A percentile compares a stretch with the other conserved stretches of the same genome.
Conservation (phyloP, 2,329 filamentous ascomycete species). For the Aspergillus eucalypticola region DNA sequence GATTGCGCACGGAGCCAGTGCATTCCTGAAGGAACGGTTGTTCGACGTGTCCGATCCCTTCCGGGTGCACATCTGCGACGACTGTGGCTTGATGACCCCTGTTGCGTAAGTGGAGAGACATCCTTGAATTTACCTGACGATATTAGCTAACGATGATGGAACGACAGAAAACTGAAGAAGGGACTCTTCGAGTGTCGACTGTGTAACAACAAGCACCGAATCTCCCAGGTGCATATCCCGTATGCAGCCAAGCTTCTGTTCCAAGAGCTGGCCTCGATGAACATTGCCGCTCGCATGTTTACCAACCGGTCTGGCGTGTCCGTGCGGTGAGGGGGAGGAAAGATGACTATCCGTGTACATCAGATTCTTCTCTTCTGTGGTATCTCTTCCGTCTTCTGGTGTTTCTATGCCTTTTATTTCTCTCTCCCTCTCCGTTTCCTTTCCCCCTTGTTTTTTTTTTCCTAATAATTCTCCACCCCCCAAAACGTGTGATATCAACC, state of each 20-base stretch:
- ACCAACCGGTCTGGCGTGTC: slow-evolving; percentile 62
- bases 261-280: slow-evolving; percentile 97
- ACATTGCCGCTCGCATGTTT: slow-evolving; percentile 97
- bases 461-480: slow-evolving; percentile 8
- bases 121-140: neutral
- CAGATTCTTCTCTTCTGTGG: slow-evolving; percentile 4
- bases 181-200: slow-evolving; percentile 95
- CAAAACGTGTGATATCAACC: slow-evolving; percentile 19
- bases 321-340: slow-evolving; percentile 35
- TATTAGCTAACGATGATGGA: slow-evolving; percentile 28
- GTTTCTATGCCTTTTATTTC: neutral
- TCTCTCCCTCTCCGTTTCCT: neutral
- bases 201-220: slow-evolving; percentile 99
- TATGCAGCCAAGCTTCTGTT: slow-evolving; percentile 98
- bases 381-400: neutral
- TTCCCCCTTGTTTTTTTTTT: slow-evolving; percentile 10
- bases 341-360: slow-evolving; percentile 3
- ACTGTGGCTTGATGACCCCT: slow-evolving; percentile 97
- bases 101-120: slow-evolving; percentile 75
- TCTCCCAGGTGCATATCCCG: slow-evolving; percentile 95
- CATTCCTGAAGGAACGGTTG: slow-evolving; percentile 94
- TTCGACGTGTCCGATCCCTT: slow-evolving; percentile 98
- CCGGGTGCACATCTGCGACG: slow-evolving; percentile 96
- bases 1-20: slow-evolving; percentile 98
- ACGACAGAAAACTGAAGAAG: slow-evolving; percentile 79